Evolutionary conservation across 352 stramenopile species (phyloP).

Genomic region (Phytophthora hibernalis): DNA sequence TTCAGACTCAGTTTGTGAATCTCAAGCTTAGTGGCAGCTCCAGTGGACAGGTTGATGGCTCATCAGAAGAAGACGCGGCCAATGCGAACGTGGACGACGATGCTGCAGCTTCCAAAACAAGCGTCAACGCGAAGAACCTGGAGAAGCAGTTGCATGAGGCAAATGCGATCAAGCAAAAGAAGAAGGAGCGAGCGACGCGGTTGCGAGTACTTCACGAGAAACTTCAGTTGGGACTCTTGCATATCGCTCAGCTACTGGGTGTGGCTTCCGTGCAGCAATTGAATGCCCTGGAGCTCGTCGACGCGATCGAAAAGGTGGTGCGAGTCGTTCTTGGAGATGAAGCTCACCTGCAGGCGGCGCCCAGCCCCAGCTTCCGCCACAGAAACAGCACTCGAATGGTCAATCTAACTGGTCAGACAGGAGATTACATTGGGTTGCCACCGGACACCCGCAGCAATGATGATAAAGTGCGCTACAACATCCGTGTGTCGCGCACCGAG

Average conservation of each 20-base stretch:
- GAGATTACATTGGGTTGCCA: constrained; percentile 36
- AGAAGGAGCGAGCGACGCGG: constrained; percentile 68
- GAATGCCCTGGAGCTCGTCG: constrained; percentile 67
- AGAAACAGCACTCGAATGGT: constrained; percentile 77
- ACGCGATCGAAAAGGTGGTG: constrained; percentile 82
- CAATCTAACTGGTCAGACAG: constrained; percentile 31
- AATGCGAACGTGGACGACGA: constrained; percentile 25
- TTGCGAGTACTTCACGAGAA: constrained; percentile 74
- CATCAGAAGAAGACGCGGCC: constrained; percentile 10
- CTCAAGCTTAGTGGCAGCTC: constrained; percentile 71
- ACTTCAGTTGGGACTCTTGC: constrained; percentile 75
- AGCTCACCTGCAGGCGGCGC: constrained; percentile 57
- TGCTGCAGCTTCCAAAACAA: constrained; percentile 33
- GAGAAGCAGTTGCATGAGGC: constrained; percentile 71
- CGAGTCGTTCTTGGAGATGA: constrained; percentile 80
- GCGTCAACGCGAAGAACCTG: constrained; percentile 69
- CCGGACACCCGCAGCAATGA: constrained; percentile 55
- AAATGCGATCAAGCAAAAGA: constrained; percentile 60
- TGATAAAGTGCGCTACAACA: constrained; percentile 80
- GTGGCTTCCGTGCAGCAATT: constrained; percentile 49
- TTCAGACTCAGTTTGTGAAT: constrained; percentile 73
- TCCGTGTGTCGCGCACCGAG: constrained; percentile 63
- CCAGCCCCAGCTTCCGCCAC: constrained; percentile 61
- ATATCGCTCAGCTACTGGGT: constrained; percentile 82
- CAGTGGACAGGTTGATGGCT: constrained; percentile 34